phyloP scores from a whole-genome alignment of 345 rosid species.

The Linum tenue region DNA sequence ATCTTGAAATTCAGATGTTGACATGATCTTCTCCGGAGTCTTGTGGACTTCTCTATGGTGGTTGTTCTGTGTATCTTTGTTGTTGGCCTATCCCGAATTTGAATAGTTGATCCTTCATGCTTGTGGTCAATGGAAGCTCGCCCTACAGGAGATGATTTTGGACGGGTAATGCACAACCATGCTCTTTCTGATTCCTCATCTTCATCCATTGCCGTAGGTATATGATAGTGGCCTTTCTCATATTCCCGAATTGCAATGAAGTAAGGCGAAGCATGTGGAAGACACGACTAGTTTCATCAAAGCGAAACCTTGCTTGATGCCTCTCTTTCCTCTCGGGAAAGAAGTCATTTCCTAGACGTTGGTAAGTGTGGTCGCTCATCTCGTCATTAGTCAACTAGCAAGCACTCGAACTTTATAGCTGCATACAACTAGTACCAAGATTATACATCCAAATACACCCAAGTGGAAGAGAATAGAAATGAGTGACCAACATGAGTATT shows the following conservation, averaged over 20 bases:
- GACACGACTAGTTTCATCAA: slow-evolving; percentile 38
- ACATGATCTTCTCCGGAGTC: slow-evolving; percentile 27
- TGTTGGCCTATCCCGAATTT: slow-evolving; percentile 11
- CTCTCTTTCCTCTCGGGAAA: slow-evolving; percentile 74
- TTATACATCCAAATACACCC: too few species aligned
- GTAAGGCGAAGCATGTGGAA: slow-evolving; percentile 52
- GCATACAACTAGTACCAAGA: slow-evolving; percentile 69
- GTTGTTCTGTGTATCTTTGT: slow-evolving; percentile 1
- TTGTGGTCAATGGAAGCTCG: slow-evolving; percentile 10
- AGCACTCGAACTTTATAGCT: slow-evolving; percentile 56
- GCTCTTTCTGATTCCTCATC: slow-evolving; percentile 32
- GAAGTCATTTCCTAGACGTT: slow-evolving; percentile 61
- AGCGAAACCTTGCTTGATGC: slow-evolving; percentile 59
- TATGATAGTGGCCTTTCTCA: slow-evolving; percentile 60
- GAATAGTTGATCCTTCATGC: slow-evolving; percentile 26
- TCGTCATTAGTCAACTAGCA: slow-evolving; percentile 63
- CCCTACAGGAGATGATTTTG: slow-evolving; percentile 10
- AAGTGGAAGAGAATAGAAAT: too few species aligned
- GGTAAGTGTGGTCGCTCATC: slow-evolving; percentile 76
- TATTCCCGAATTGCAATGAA: slow-evolving; percentile 67
- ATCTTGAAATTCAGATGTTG: slow-evolving; percentile 19
- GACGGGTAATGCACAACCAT: slow-evolving; percentile 52
- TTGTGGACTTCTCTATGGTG: slow-evolving; percentile 23
- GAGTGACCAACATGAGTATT: too few species aligned
- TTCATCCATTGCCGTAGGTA: slow-evolving; percentile 37